Percentiles rank a stretch among this genome's conserved stretches.
Conservation (phyloP, 805 yeast species). For the Hanseniaspora lachancei region DNA sequence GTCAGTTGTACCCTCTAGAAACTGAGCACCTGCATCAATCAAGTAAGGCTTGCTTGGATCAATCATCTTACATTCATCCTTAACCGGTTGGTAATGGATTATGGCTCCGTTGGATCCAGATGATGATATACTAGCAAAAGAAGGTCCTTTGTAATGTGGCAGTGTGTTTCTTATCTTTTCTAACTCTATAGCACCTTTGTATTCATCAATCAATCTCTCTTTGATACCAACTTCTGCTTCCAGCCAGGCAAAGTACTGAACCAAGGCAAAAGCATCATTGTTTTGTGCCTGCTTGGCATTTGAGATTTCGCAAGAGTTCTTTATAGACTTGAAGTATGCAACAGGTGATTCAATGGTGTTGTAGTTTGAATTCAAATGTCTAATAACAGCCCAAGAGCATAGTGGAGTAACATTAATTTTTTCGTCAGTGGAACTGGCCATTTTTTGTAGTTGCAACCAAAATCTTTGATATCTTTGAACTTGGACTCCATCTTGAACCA, state of each 20-base stretch:
- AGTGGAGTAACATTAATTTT: conserved; percentile 41
- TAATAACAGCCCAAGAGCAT: conserved; percentile 57
- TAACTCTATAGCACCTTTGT: conserved; percentile 50
- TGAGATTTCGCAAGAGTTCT: conserved; percentile 56
- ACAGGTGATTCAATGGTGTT: conserved; percentile 45
- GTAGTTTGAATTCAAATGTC: conserved; percentile 29
- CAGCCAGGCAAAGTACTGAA: conserved; percentile 71
- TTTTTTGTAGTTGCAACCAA: conserved; percentile 40
- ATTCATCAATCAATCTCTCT: conserved; percentile 43
- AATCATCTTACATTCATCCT: conserved; percentile 43
- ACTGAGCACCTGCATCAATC: conserved; percentile 87
- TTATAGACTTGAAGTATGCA: conserved; percentile 56
- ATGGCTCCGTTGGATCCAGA: conserved; percentile 65
- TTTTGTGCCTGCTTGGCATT: conserved; percentile 68
- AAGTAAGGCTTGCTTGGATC: conserved; percentile 58
- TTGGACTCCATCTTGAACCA: conserved; percentile 33
- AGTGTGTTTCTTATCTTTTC: conserved; percentile 40
- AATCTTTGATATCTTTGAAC: conserved; percentile 44
- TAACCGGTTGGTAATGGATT: conserved; percentile 62
- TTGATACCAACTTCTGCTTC: conserved; percentile 40
- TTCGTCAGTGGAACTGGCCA: conserved; percentile 18
- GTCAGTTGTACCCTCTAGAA: conserved; percentile 88
- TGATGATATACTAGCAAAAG: conserved; percentile 66
- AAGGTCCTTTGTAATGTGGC: conserved; percentile 49
- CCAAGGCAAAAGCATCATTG: conserved; percentile 69